Percentiles rank a stretch among this genome's conserved stretches.
These are phyloP conservation scores for Pogostemon cablin DNA, from an alignment of 257 asterid genomes.

Conservation along the genomic window DNA sequence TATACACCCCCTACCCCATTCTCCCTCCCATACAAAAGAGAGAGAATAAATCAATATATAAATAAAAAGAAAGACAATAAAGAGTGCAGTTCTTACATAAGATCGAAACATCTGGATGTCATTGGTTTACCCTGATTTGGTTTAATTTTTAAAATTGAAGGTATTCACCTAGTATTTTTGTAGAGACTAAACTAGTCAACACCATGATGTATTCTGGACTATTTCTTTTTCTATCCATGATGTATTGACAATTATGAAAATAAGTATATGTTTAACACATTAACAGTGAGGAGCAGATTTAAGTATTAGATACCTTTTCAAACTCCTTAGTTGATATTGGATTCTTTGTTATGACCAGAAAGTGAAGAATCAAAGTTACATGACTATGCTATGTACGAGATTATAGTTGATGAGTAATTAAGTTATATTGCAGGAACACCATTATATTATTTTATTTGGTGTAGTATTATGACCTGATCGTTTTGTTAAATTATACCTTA, in stretches of 20 bases:
- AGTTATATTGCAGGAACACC: conserved; percentile 5
- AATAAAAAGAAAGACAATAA: background rate
- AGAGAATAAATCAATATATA: too few species aligned
- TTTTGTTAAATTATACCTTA: conserved; percentile 16
- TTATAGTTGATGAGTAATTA: conserved; percentile 13
- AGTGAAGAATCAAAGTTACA: background rate
- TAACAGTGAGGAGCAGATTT: background rate
- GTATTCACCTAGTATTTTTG: conserved; percentile 5
- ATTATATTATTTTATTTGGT: conserved; percentile 7
- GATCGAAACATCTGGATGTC: background rate
- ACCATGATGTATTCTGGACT: conserved; percentile 18
- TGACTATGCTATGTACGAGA: background rate
- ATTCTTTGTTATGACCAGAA: background rate
- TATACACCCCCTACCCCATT: background rate
- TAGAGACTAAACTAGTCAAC: conserved; percentile 3
- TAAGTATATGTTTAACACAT: conserved; percentile 11
- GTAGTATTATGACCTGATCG: background rate
- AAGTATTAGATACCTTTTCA: conserved; percentile 1
- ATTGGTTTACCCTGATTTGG: background rate
- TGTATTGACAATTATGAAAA: conserved; percentile 6
- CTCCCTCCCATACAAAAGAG: too few species aligned
- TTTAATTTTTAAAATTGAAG: background rate
- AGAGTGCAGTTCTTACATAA: background rate
- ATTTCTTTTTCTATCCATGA: conserved; percentile 8
- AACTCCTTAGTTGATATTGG: conserved; percentile 27